A percentile compares a stretch with the other conserved stretches of the same genome.
Conservation (phyloP, 257 asterid genomes). For the Solanum microdontum region DNA sequence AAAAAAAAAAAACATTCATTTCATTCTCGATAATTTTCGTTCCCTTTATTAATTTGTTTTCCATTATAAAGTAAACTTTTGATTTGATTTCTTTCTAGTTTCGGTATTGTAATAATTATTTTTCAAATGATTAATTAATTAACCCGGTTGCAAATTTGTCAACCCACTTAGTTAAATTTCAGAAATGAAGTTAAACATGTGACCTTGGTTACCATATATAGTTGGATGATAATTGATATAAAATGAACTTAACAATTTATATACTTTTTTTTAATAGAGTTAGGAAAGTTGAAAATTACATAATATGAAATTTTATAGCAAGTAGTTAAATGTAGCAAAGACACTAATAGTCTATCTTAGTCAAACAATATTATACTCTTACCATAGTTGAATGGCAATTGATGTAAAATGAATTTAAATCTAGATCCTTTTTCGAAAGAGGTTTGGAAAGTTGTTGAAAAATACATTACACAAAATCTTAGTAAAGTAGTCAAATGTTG, state of each 20-base stretch:
- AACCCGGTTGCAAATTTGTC: not conserved
- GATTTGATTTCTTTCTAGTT: not conserved
- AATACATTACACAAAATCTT: not conserved
- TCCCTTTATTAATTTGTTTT: not conserved
- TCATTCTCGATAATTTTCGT: not conserved
- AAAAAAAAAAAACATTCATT: not conserved
- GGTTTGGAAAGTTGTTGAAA: not conserved
- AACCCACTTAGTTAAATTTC: not conserved
- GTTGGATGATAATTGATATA: not conserved
- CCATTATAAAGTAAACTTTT: not conserved
- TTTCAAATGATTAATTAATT: not conserved
- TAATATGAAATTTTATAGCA: not conserved
- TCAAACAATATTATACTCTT: not conserved
- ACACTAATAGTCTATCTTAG: not conserved
- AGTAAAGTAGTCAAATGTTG: not conserved
- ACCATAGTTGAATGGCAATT: not conserved
- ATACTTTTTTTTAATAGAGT: not conserved
- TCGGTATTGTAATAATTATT: not conserved
- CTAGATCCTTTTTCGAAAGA: not conserved
- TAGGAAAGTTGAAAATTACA: not conserved
- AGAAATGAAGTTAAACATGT: not conserved
- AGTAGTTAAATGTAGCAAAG: not conserved
- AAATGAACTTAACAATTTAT: not conserved
- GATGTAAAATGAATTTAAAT: not conserved
- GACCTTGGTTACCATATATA: not conserved